Evolutionary conservation across 495 filamentous ascomycete genomes (phyloP), one percentile per base, ranked within the genome.

Genomic region (Xylaria scruposa): DNA sequence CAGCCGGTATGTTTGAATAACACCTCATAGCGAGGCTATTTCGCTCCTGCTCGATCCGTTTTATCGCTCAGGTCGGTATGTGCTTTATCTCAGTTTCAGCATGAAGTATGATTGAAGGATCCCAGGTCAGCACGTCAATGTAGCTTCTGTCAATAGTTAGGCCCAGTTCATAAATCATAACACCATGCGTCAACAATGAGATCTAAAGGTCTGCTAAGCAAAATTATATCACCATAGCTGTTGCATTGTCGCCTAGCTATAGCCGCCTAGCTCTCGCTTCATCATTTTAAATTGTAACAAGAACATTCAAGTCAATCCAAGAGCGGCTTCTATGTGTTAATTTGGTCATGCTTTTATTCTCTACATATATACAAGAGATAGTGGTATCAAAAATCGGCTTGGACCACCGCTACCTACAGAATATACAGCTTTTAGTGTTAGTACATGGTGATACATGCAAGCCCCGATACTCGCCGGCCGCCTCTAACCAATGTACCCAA

Each of bases 341-440:
- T 36, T 40, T 40, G 5, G 15, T 56, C 26, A 4, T 44, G 10
- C 24, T 67, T 42, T 4, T 7, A 31, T 67, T 26, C 33, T 56
- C 24, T 67, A 24, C 40, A 29, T 36, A 68, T 59, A 68, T 38
- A 60, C 67, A 68, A n/a, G 67, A 59, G 38, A 42, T 59, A 31
- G 53, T 33, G 67, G 40, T 46, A 60, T 70, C 31, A 24, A n/a
- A 13, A 53, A 36, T 10, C 1, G 21, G 4, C 2, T 8, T 7
- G 12, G 4, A 36, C 36, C 26, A 10, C 17, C 10, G 36, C 21
- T 31, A 8, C 56, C 42, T 51, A 33, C 4, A 47, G 10, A 19
- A 63, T 70, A 63, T 70, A 70, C 46, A 70, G 10, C 31, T n/a
- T 63, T 63, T 53, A 9, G n/a, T 53, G 13, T 19, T 31, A 15